Evolutionary conservation across 441 rosid species (phyloP).

Genomic region (Pelargonium citronellum): DNA sequence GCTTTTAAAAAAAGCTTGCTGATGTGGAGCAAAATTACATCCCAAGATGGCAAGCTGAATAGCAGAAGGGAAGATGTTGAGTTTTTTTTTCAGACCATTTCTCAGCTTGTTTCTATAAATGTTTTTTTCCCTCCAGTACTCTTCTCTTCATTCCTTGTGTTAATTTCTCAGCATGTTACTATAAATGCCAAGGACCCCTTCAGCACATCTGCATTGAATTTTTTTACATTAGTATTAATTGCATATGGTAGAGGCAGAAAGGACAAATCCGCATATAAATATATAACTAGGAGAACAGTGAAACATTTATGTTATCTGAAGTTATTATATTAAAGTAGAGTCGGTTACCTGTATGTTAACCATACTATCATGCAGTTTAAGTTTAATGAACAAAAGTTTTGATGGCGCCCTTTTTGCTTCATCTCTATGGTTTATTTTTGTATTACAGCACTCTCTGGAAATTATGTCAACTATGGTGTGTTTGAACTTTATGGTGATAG

Average conservation of each 20-base stretch:
- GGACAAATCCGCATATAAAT: too few relatives aligned
- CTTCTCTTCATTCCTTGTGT: too few relatives aligned
- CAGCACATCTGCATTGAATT: neutral
- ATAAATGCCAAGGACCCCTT: neutral
- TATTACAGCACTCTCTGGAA: constrained; percentile 88
- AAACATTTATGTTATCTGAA: too few relatives aligned
- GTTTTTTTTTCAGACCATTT: neutral
- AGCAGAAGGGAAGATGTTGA: neutral
- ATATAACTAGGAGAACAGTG: too few relatives aligned
- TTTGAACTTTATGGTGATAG: constrained; percentile 99
- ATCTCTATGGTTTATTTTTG: neutral
- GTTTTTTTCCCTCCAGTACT: neutral
- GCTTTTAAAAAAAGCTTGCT: neutral
- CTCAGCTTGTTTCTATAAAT: neutral
- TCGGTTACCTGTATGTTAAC: neutral
- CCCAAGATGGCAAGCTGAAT: neutral
- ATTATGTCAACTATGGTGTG: constrained; percentile 94
- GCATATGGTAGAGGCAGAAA: too few relatives aligned
- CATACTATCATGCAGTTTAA: neutral
- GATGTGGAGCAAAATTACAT: neutral
- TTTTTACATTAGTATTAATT: neutral
- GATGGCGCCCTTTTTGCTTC: neutral
- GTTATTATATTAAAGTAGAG: neutral
- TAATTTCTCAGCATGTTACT: too few relatives aligned
- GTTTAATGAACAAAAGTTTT: neutral